Percentiles rank a stretch among this genome's conserved stretches.
These are phyloP conservation scores for Trametes sanguinea DNA, from an alignment of 768 basidiomycete species.

Conservation along the genomic window DNA sequence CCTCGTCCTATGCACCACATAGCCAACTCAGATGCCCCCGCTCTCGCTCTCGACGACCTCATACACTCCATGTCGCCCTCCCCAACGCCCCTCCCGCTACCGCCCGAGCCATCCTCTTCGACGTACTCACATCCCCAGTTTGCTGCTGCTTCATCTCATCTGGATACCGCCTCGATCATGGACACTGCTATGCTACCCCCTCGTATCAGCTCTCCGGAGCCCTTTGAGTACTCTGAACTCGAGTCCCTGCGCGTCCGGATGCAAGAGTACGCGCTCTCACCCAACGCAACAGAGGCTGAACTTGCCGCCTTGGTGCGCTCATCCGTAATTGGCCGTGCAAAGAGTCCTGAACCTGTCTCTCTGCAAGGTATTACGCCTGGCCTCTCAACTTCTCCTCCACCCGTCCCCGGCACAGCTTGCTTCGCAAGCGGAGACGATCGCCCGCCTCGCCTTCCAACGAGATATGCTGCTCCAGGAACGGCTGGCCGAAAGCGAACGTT, in stretches of 20 bases:
- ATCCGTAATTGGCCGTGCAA: neutral
- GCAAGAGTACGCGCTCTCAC: constrained; percentile 43
- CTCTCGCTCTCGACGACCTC: constrained; percentile 56
- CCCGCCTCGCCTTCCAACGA: constrained; percentile 55
- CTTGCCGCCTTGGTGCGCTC: constrained; percentile 24
- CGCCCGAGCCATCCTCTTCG: constrained; percentile 1
- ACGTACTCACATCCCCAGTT: constrained; percentile 5
- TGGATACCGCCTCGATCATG: neutral
- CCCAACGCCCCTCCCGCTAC: constrained; percentile 37
- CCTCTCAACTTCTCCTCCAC: constrained; percentile 17
- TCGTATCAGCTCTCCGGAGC: constrained; percentile 37
- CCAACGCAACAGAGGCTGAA: constrained; percentile 47
- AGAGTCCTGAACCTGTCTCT: neutral
- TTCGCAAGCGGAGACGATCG: constrained; percentile 64
- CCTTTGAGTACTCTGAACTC: constrained; percentile 50
- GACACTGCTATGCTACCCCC: constrained; percentile 4
- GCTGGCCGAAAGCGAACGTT: constrained; percentile 60
- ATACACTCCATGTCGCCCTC: constrained; percentile 56
- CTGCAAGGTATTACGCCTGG: constrained; percentile 23
- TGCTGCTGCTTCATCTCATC: neutral
- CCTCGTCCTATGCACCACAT: constrained; percentile 13
- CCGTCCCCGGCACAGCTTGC: constrained; percentile 44
- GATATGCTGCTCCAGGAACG: constrained; percentile 54
- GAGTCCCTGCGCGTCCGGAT: constrained; percentile 49
- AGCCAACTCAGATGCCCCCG: constrained; percentile 37